Percentiles rank a stretch among this genome's conserved stretches.
phyloP scores from a whole-genome alignment of 2,329 filamentous ascomycete species.

The Aspergillus aculeatus region DNA sequence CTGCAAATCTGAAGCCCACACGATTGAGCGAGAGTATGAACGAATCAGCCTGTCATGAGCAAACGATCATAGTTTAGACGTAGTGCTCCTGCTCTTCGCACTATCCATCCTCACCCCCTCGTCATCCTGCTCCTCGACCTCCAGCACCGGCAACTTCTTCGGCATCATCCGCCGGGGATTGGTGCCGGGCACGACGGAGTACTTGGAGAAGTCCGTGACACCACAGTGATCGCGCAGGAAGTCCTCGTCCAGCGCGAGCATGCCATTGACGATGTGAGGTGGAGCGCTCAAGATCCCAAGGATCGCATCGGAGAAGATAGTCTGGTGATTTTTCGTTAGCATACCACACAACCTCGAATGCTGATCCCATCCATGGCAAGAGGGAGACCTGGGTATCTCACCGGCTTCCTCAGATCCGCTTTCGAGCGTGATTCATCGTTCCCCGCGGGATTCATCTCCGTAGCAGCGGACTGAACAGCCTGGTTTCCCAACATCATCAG shows the following conservation, averaged over 20 bases:
- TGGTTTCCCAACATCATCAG: constrained; percentile 19
- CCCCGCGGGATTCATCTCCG: constrained; percentile 51
- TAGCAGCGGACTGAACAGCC: constrained; percentile 75
- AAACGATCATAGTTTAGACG: constrained; percentile 24
- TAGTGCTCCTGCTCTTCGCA: constrained; percentile 34
- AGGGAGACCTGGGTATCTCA: constrained; percentile 20
- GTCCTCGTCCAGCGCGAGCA: constrained; percentile 75
- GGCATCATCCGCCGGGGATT: constrained; percentile 78
- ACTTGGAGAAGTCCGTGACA: constrained; percentile 69
- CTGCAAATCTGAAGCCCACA: too few relatives aligned
- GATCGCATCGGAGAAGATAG: constrained; percentile 78
- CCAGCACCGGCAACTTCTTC: constrained; percentile 63
- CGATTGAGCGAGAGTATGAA: too few relatives aligned
- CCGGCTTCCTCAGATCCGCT: constrained; percentile 62
- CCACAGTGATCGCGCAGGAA: constrained; percentile 66
- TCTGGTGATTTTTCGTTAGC: constrained; percentile 31
- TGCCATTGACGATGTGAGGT: constrained; percentile 64
- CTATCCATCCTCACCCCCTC: constrained; percentile 74
- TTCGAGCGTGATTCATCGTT: constrained; percentile 45
- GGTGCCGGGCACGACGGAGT: constrained; percentile 65
- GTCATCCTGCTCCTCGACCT: constrained; percentile 75
- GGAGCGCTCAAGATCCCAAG: constrained; percentile 67
- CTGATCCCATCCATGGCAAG: too few relatives aligned
- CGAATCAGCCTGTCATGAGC: too few relatives aligned
- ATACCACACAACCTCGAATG: neutral